These are phyloP conservation scores for Coniophora puteana DNA, from an alignment of 1,284 basidiomycete genomes.

Conservation along the genomic window DNA sequence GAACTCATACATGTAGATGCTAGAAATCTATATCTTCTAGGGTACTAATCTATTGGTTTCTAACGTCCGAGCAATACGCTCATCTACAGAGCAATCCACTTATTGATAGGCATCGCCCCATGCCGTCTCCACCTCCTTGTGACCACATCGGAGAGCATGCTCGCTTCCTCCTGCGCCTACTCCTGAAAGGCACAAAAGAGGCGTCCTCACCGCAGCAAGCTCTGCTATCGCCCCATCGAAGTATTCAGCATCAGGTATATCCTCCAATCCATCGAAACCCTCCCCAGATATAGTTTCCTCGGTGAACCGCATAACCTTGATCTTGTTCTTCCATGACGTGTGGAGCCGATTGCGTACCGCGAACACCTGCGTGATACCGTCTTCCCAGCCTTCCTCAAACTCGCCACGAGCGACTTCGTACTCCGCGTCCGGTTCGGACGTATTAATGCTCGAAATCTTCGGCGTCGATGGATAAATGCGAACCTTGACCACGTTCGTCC, in stretches of 20 bases:
- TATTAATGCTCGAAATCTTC: conserved; percentile 35
- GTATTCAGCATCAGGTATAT: conserved; percentile 29
- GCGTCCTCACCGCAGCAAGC: conserved; percentile 9
- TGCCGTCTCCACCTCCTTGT: conserved; percentile 16
- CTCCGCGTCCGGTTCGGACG: conserved; percentile 32
- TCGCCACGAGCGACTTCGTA: conserved; percentile 37
- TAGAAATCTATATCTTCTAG: background rate
- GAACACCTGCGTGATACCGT: conserved; percentile 46
- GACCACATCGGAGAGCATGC: conserved; percentile 23
- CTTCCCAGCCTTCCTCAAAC: conserved; percentile 59
- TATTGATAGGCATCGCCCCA: conserved; percentile 23
- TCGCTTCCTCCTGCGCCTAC: conserved; percentile 3
- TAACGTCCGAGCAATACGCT: background rate
- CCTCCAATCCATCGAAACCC: conserved; percentile 44
- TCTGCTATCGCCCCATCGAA: conserved; percentile 16
- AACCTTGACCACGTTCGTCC: conserved; percentile 21
- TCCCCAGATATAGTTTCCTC: conserved; percentile 32
- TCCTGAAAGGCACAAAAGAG: conserved; percentile 28
- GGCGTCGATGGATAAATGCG: conserved; percentile 42
- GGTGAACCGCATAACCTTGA: conserved; percentile 37
- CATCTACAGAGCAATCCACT: background rate
- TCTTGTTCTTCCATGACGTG: conserved; percentile 43
- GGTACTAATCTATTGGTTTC: background rate
- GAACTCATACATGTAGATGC: background rate
- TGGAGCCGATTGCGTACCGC: conserved; percentile 38